Conservation (phyloP, 2,329 filamentous ascomycete species). For the Exophiala calicioides region DNA sequence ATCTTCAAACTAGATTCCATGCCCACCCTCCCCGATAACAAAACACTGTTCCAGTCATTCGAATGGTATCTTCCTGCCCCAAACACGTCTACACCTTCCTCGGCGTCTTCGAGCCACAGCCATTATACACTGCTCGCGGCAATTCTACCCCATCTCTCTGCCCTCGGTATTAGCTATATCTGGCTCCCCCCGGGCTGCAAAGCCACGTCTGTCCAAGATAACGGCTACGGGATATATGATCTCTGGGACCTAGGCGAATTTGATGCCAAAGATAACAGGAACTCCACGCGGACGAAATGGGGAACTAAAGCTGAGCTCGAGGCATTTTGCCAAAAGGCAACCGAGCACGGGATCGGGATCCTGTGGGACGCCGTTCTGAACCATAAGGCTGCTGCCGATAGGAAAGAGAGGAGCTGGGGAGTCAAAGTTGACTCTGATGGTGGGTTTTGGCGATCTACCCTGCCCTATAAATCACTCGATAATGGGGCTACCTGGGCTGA, state of each 20-base stretch:
- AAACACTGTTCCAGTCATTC: conserved; percentile 68
- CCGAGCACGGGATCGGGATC: conserved; percentile 56
- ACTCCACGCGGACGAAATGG: conserved; percentile 62
- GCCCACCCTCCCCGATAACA: conserved; percentile 43
- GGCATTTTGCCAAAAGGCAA: conserved; percentile 53
- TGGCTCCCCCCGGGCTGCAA: conserved; percentile 75
- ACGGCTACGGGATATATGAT: conserved; percentile 71
- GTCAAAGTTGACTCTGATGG: conserved; percentile 63
- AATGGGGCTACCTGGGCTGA: neutral
- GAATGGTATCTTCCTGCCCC: conserved; percentile 66
- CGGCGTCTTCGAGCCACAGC: conserved; percentile 51
- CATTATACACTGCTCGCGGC: conserved; percentile 62
- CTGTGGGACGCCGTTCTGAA: conserved; percentile 73
- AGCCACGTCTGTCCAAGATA: conserved; percentile 57
- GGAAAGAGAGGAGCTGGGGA: conserved; percentile 61
- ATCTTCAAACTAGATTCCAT: too few species aligned
- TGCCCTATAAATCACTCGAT: neutral
- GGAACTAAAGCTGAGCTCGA: conserved; percentile 63
- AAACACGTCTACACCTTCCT: too few species aligned
- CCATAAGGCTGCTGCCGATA: conserved; percentile 70
- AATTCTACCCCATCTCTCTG: conserved; percentile 56
- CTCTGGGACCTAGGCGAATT: conserved; percentile 72
- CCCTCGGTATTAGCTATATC: conserved; percentile 61
- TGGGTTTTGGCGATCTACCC: conserved; percentile 22
- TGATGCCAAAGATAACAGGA: conserved; percentile 63